Evolutionary conservation across 108 stramenopile species (phyloP).

Genomic region (Mediolabrus comicus): DNA sequence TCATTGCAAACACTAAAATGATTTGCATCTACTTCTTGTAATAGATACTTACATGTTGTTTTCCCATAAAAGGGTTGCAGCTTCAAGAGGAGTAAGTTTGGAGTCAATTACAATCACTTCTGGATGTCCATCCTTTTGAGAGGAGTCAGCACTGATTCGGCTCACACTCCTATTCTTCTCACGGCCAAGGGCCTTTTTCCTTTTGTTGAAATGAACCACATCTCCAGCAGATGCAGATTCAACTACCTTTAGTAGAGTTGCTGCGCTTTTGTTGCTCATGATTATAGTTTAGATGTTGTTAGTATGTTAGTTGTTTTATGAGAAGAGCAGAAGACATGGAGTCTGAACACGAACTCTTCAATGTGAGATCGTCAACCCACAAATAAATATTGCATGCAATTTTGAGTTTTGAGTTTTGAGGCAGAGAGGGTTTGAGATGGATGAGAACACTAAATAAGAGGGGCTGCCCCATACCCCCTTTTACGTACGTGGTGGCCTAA

Average conservation of each 20-base stretch:
- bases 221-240: slow-evolving; percentile 29
- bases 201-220: slow-evolving; percentile 31
- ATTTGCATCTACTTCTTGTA: neutral
- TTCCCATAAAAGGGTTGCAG: slow-evolving; percentile 48
- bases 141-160: neutral
- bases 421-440: too few species aligned
- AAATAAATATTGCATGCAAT: too few species aligned
- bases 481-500: too few species aligned
- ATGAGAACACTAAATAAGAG: too few species aligned
- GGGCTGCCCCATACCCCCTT: too few species aligned
- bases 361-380: too few species aligned
- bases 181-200: slow-evolving; percentile 18
- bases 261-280: slow-evolving; percentile 18
- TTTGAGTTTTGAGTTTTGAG: too few species aligned
- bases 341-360: too few species aligned
- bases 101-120: slow-evolving; percentile 51
- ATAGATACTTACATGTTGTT: slow-evolving; percentile 28
- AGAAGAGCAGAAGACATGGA: too few species aligned
- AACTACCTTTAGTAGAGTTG: slow-evolving; percentile 35
- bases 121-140: slow-evolving; percentile 1
- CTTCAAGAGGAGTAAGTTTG: slow-evolving; percentile 48
- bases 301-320: neutral
- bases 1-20: neutral
- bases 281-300: neutral
- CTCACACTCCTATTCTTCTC: neutral